A percentile compares a stretch with the other conserved stretches of the same genome.
Conservation (phyloP, 441 rosid genomes). For the Bocquillonia castaneifolia region DNA sequence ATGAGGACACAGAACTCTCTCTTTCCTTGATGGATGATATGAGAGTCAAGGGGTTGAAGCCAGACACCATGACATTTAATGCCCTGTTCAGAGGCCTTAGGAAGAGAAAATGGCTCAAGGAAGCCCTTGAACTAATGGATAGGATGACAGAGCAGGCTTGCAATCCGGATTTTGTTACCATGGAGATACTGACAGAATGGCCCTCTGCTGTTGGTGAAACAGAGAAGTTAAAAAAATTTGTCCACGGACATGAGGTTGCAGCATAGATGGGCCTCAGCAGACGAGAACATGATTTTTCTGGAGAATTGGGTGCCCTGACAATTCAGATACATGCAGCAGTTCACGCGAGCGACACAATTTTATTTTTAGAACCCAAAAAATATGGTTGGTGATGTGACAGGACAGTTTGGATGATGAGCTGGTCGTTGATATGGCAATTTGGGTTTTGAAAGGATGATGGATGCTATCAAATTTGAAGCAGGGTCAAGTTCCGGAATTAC, state of each 20-base stretch:
- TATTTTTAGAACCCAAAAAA: too few species aligned
- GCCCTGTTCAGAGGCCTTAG: conserved; percentile 57
- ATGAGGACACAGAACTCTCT: conserved; percentile 38
- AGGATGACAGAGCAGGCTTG: conserved; percentile 54
- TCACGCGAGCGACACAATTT: too few species aligned
- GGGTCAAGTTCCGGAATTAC: conserved; percentile 72
- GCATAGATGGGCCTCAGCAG: conserved; percentile 13
- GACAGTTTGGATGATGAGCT: conserved; percentile 41
- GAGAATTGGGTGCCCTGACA: too few species aligned
- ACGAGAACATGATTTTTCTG: too few species aligned
- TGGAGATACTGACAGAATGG: conserved; percentile 70
- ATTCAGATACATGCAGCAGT: too few species aligned
- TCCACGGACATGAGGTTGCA: conserved; percentile 33
- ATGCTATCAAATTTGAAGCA: conserved; percentile 88
- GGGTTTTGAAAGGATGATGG: conserved; percentile 91
- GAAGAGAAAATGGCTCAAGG: conserved; percentile 39
- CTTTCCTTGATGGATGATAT: conserved; percentile 55
- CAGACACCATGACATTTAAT: conserved; percentile 59
- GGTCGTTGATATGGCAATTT: conserved; percentile 84
- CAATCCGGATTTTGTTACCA: conserved; percentile 57
- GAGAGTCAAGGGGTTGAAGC: conserved; percentile 50
- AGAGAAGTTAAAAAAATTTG: conserved; percentile 46
- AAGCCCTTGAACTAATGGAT: conserved; percentile 55
- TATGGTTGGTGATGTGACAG: conserved; percentile 29
- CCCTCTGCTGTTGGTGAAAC: conserved; percentile 51